Evolutionary conservation across 2,329 filamentous ascomycete species (phyloP), one percentile per base, ranked within the genome.

Genomic region (Polytolypa hystricis): DNA sequence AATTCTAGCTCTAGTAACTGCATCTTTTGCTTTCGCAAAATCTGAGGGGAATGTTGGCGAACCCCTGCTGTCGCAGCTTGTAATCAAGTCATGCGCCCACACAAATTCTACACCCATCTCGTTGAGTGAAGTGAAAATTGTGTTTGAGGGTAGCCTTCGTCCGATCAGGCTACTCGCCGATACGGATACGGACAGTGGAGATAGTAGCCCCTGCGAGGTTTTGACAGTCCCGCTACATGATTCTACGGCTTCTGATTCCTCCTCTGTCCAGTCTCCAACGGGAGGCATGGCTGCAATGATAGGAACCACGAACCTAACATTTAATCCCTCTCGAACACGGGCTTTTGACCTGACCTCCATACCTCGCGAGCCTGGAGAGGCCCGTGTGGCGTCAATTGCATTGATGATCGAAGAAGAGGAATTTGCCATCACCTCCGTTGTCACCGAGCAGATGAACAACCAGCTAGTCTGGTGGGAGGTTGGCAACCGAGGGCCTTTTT

Each of bases 311-410:
- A 68, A 87, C 54, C 60, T 95, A 37, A 75, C 69, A 0, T 60
- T 95, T 29, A 57, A 61, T 8, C 73, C 85, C 10, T 77, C 77
- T 0, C 73, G 82, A 42, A 81, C 70, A 6, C 76, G 73, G 36
- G 73, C 87, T 1, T 80, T 83, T 43, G 75, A 82, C 47, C 69
- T 94, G 48, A 72, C 70, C 6, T 73, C 85, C 40, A 74, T 79
- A 2, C 70, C 94, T 11, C 77, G 85, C 40, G 87, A 95, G 58
- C 76, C 86, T 2, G 86, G 85, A n/a, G 74, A 84, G 38, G 77
- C 81, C 1, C 74, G 70, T 32, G 77, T 83, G 3, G 67, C 71
- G 4, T 76, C 74, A 2, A 72, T 81, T 7, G 72, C 67, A 1
- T 61, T 93, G 18, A 62, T 66, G 1, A 60, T 91, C n/a, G 65